Evolutionary conservation across 177 flowering plant species (phyloP).

Genomic region (Vitis hybrid): DNA sequence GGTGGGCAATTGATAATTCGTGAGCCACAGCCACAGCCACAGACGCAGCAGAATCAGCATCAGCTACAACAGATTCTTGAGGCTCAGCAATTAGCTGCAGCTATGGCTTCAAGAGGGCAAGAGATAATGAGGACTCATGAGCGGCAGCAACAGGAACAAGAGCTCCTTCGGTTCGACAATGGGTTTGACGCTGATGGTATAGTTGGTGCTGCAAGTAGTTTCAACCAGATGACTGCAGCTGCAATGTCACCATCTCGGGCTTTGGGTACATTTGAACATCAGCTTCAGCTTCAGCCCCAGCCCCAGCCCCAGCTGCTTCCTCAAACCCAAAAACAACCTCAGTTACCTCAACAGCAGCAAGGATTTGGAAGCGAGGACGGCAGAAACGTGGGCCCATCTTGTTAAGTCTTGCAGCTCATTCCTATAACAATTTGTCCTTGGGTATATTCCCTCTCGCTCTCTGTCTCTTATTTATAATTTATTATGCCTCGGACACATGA

Average conservation of each 20-base stretch:
- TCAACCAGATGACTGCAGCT: constrained; percentile 24
- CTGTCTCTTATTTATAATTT: too few relatives aligned
- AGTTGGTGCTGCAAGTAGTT: constrained; percentile 23
- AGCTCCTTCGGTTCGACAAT: constrained; percentile 31
- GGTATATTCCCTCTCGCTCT: too few relatives aligned
- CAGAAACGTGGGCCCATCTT: constrained; percentile 23
- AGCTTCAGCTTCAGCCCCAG: constrained; percentile 23
- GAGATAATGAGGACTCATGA: constrained; percentile 28
- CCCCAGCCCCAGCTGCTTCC: not conserved
- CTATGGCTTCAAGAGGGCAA: not conserved
- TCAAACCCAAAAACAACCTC: constrained; percentile 4
- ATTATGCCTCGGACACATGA: too few relatives aligned
- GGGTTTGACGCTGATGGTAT: constrained; percentile 27
- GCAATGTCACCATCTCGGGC: constrained; percentile 24
- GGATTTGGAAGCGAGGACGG: constrained; percentile 37
- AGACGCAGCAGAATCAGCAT: too few relatives aligned
- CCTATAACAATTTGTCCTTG: too few relatives aligned
- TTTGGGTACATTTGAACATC: constrained; percentile 23
- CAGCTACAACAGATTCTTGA: too few relatives aligned
- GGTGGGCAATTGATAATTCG: too few relatives aligned
- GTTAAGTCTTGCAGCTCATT: constrained; percentile 1
- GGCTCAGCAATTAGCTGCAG: constrained; percentile 20
- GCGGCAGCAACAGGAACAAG: constrained; percentile 31
- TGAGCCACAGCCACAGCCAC: too few relatives aligned
- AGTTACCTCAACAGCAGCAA: constrained; percentile 17